Percentiles rank a stretch among this genome's conserved stretches.
Evolutionary conservation across 1,139 yeast genomes (phyloP).

Genomic region (Kodamaea derodonti): DNA sequence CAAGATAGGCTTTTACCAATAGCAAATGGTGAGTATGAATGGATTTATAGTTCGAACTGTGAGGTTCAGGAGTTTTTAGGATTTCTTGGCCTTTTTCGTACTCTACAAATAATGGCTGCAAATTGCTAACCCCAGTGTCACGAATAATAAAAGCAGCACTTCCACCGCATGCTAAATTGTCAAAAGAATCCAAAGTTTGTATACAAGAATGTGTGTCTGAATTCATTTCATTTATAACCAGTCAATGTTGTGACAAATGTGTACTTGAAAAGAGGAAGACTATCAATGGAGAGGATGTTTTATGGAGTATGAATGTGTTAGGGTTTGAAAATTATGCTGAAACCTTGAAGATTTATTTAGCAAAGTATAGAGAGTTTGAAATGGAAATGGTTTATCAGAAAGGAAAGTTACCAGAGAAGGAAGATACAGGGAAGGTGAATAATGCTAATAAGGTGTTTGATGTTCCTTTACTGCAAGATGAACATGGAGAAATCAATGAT

Average conservation of each 20-base stretch:
- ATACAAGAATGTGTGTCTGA: constrained; percentile 54
- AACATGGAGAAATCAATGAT: too few relatives aligned
- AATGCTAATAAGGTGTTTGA: neutral
- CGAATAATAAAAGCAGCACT: constrained; percentile 46
- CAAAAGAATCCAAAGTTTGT: constrained; percentile 49
- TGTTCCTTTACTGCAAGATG: too few relatives aligned
- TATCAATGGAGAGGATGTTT: constrained; percentile 66
- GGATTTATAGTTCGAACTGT: too few relatives aligned
- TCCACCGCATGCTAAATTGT: constrained; percentile 44
- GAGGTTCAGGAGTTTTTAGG: too few relatives aligned
- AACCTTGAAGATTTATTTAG: constrained; percentile 63
- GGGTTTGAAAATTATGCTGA: constrained; percentile 75
- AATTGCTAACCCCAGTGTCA: constrained; percentile 13
- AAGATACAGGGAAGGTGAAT: neutral
- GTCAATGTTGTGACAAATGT: constrained; percentile 66
- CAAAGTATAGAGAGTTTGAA: constrained; percentile 50
- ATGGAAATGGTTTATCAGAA: constrained; percentile 2
- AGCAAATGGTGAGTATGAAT: constrained; percentile 60
- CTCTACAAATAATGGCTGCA: neutral
- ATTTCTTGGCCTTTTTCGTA: neutral
- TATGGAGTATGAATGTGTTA: constrained; percentile 63
- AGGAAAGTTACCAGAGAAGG: too few relatives aligned
- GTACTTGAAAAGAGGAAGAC: constrained; percentile 67
- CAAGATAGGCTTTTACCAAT: constrained; percentile 85
- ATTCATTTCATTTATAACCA: constrained; percentile 58